Percentiles rank a stretch among this genome's conserved stretches.
Evolutionary conservation across 106 monocot species (phyloP).

Genomic region (Cymbidium sinense): DNA sequence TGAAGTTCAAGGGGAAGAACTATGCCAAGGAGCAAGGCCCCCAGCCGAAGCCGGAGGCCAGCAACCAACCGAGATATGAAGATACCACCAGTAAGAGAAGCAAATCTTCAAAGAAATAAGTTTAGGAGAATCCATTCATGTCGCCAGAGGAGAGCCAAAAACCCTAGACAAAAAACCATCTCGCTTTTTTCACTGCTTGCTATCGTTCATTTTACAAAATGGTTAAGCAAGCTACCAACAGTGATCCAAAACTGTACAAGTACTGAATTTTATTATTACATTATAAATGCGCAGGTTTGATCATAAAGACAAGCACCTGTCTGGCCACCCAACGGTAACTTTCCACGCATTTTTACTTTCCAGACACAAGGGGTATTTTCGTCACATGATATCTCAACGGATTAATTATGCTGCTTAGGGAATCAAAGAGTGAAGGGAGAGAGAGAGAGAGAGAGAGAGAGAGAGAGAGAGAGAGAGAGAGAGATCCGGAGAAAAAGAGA

Average conservation of each 20-base stretch:
- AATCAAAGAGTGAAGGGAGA: not conserved
- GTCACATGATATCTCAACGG: conserved; percentile 20
- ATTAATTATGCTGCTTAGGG: not conserved
- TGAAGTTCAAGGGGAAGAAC: too few species aligned
- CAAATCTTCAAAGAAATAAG: too few species aligned
- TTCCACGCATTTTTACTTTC: not conserved
- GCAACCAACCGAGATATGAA: too few species aligned
- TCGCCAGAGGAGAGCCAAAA: too few species aligned
- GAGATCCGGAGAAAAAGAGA: not conserved
- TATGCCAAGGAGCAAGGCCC: too few species aligned
- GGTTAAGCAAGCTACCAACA: not conserved
- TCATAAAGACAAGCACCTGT: conserved; percentile 6
- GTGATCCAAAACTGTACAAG: not conserved
- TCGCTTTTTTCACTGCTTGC: too few species aligned
- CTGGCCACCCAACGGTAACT: conserved; percentile 4
- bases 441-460: not conserved
- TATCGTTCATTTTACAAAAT: too few species aligned
- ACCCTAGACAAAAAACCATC: too few species aligned
- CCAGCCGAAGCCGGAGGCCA: too few species aligned
- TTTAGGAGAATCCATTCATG: too few species aligned
- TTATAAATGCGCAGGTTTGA: not conserved
- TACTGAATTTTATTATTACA: not conserved
- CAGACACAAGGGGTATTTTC: conserved; percentile 10
- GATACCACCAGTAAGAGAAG: too few species aligned
- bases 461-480: conserved; percentile 4